Percentiles rank a stretch among this genome's conserved stretches.
These are phyloP conservation scores for Citrus glauca DNA, from an alignment of 345 rosid species.

Conservation along the genomic window DNA sequence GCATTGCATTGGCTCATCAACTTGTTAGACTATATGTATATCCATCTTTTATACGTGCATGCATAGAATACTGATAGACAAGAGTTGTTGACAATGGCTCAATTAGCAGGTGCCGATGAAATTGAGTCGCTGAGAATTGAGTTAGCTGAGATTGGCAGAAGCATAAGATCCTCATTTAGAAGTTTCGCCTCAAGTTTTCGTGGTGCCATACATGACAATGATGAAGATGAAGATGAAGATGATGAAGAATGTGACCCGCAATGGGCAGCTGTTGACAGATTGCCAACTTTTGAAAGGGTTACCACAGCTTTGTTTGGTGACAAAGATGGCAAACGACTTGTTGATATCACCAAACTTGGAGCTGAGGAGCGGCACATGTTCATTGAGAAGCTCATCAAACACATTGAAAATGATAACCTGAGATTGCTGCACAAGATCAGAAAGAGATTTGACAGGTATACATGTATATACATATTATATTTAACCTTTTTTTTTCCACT, in stretches of 20 bases:
- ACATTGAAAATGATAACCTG: neutral
- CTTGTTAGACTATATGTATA: too few relatives aligned
- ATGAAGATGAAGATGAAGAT: neutral
- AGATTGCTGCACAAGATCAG: constrained; percentile 2
- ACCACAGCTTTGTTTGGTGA: neutral
- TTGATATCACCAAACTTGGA: neutral
- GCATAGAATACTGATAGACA: too few relatives aligned
- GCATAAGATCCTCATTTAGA: constrained; percentile 38
- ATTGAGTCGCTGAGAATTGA: constrained; percentile 35
- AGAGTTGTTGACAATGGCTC: constrained; percentile 18
- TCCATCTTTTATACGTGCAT: neutral
- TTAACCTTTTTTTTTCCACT: neutral
- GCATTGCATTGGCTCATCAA: neutral
- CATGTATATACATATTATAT: neutral
- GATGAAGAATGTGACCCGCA: constrained; percentile 14
- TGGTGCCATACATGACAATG: neutral
- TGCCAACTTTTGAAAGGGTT: neutral
- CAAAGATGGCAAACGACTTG: neutral
- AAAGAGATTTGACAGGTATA: constrained; percentile 21
- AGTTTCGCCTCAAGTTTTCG: constrained; percentile 21
- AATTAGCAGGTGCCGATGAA: constrained; percentile 29
- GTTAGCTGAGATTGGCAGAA: constrained; percentile 41
- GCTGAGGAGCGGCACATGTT: neutral
- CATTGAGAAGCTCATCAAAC: neutral
- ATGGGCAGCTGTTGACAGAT: constrained; percentile 22